Base-by-base conservation (phyloP, 768 basidiomycete genomes). In the Termitomyces sp. region DNA sequence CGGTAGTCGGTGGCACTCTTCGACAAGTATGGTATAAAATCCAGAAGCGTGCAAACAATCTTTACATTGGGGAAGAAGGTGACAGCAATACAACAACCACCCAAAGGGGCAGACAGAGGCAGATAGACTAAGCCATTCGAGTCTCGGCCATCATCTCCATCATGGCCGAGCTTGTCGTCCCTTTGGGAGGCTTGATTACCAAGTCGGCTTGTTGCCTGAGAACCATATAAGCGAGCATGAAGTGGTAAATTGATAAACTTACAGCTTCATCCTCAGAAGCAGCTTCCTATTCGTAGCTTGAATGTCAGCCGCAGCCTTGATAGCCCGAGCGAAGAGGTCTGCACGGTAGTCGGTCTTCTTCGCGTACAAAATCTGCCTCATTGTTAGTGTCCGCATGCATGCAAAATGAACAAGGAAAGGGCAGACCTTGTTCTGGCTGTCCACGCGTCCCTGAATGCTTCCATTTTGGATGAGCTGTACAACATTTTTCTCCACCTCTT, bases 191-290 rank as follows among this genome's bases (percentile, higher is more conserved):
- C 68, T 85, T 91, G 59, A 93, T 84, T 18, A 90, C 74, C 16
- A 94, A 76, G 39, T 93, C 92, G 9, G 90, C 87, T 77, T 93
- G 91, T 77, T 92, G 88, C 59, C 92, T 93, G 65, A 38, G 38
- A 57, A 11, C 1, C 8, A 28, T 36, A 20, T 52, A 6, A 52
- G 39, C 32, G 18, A 51, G 24, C 8, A 42, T n/a, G 24, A 40
- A 40, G 16, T 9, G 28, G 35, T 38, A 15, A 36, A 4, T n/a
- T n/a, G 35, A 15, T 20, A 54, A 66, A 36, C 44, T 70, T 65
- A 95, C 94, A 96, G 71, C 64, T 84, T 81, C 88, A 96, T 91
- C 28, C 93, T 81, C 57, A 94, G 74, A n/a, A 94, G 73, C 20
- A 94, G 75, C 71, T 92, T 93, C 62, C 87, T 78, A 64, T 94